Evolutionary conservation across 495 filamentous ascomycete species (phyloP), one percentile per base, ranked within the genome.

Genomic region (Talaromyces thailandensis): DNA sequence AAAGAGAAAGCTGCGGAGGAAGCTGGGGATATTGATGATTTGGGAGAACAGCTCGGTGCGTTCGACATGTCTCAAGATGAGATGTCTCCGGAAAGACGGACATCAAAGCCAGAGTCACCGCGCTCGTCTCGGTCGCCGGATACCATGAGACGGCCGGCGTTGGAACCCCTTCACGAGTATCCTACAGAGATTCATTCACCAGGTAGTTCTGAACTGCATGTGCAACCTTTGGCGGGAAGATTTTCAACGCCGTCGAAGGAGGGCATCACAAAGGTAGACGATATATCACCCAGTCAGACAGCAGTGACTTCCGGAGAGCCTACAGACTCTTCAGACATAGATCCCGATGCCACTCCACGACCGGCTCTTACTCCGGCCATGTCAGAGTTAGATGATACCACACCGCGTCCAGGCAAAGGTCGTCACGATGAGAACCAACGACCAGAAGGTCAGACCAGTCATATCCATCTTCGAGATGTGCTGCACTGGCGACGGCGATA

Each of bases 61-160:
- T 71, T 79, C 45, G 68, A 72, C n/a, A 74, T 80, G 31, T 70
- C 73, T 1, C 76, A 77, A 50, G 77, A 77, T 56, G 64, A 67
- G 40, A 58, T 73, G 70, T 79, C 23, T 64, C 71, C 72, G 78
- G 76, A 73, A 79, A 81, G 32, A 71, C 71, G 4, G 63, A 68
- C 31, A 69, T 68, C 62, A 69, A 67, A 60, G 75, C 66, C 56
- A 73, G 65, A 62, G 88, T 86, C 63, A 87, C 66, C 32, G 84
- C 82, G 75, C 82, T 88, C 60, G 79, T 78, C 45, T 91, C 88
- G 3, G 84, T 84, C 71, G 1, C 53, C 26, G 21, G 40, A 57
- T 58, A 25, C 23, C 4, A 28, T 29, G 18, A 58, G 43, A 32
- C 55, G 62, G 24, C 53, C 55, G 0, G 9, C 53, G 45, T 24